Percentiles rank a stretch among this genome's conserved stretches.
These are phyloP conservation scores for Daldinia caldariorum DNA, from an alignment of 495 filamentous ascomycete genomes.

Conservation along the genomic window DNA sequence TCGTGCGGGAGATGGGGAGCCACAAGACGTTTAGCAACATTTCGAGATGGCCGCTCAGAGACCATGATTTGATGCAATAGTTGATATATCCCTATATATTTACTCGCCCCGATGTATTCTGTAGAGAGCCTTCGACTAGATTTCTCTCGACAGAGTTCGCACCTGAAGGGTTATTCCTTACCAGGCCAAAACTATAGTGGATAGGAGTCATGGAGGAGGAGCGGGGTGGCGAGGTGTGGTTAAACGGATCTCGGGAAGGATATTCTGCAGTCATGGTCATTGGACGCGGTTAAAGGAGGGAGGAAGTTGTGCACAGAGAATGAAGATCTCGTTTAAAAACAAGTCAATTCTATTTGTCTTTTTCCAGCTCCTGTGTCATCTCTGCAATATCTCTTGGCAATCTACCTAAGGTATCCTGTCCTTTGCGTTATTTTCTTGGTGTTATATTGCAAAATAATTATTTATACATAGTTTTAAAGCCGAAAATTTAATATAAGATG, in stretches of 20 bases:
- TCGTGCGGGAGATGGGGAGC: slow-evolving; percentile 18
- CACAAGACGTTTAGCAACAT: slow-evolving; percentile 27
- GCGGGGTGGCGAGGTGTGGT: slow-evolving; percentile 19
- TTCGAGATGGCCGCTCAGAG: slow-evolving; percentile 21
- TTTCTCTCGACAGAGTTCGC: slow-evolving; percentile 13
- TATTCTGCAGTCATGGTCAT: slow-evolving; percentile 8
- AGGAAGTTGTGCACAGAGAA: slow-evolving; percentile 14
- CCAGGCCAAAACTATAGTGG: slow-evolving; percentile 22
- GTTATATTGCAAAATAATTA: not conserved
- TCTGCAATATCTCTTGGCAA: not conserved
- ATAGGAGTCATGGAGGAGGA: slow-evolving; percentile 28
- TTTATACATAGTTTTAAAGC: not conserved
- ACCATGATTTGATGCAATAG: slow-evolving; percentile 24
- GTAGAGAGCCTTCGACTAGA: slow-evolving; percentile 19
- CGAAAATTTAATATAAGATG: too few species aligned
- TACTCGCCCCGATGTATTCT: slow-evolving; percentile 16
- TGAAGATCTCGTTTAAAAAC: slow-evolving; percentile 20
- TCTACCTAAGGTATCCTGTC: not conserved
- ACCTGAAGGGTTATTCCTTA: slow-evolving; percentile 4
- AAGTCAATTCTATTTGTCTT: slow-evolving; percentile 4
- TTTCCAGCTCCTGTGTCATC: not conserved
- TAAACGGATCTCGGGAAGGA: slow-evolving; percentile 14
- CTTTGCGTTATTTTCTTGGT: not conserved
- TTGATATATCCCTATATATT: slow-evolving; percentile 19
- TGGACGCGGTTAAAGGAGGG: slow-evolving; percentile 18